Base-by-base conservation (phyloP, 345 rosid genomes). In the Reutealis trisperma region DNA sequence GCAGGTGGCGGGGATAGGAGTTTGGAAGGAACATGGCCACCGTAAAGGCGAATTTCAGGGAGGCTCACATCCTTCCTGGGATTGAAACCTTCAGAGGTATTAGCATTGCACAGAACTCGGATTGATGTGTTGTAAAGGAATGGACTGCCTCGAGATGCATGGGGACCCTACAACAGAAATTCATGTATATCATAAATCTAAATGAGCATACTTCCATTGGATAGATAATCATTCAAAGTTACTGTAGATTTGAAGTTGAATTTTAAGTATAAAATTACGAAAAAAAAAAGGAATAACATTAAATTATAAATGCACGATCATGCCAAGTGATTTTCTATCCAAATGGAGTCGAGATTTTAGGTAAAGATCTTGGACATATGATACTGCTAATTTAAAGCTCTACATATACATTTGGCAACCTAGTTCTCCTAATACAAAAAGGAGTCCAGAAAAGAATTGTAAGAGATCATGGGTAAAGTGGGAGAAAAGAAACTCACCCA, bases 101-200 rank as follows among this genome's bases (percentile, higher is more conserved):
- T 93, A 82, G 99, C 99, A 70, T 95, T 95, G 84, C 99, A 95
- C 25, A 95, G 74, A n/a, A 84, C 98, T 55, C 98, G 81, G 63
- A 93, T 93, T 25, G 98, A 95, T 47, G 79, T 87, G 76, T 85
- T 84, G 86, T 82, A 90, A 11, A 95, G 88, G 60, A 61, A 59
- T 3, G 82, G 52, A 71, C 81, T 81, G 25, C 87, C 96, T 49
- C 24, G 8, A 55, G 99, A 91, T 80, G 89, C 91, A 57, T 83
- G 77, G 11, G 97, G 97, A 15, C 97, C 98, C 98, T 94, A 80
- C 71, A 78, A 64, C n/a, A 49, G 34, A 34, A 42, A 55, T 14
- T 6, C 66, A n/a, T 63, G 41, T 6, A 19, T 47, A 47, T 47
- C 14, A 9, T 10, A 12, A 8, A 47, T 47, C 11, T 47, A 47